Conservation (phyloP, 345 rosid genomes). For the Raphanus raphanistrum region DNA sequence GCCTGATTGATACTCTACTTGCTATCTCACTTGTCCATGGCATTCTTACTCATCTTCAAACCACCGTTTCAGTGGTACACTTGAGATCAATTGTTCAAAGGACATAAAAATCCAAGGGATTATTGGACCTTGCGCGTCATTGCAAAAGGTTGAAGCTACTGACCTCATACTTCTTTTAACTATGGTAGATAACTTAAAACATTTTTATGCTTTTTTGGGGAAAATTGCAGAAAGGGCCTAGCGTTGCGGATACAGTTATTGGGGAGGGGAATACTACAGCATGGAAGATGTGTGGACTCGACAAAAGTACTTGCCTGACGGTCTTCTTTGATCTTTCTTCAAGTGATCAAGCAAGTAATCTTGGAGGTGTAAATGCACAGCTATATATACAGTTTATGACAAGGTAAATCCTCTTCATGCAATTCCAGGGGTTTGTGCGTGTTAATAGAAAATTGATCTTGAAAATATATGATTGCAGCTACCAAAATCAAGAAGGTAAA, state of each 20-base stretch:
- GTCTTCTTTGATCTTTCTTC: constrained; percentile 91
- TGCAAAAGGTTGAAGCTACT: constrained; percentile 71
- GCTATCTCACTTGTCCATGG: constrained; percentile 13
- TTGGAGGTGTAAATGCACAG: constrained; percentile 71
- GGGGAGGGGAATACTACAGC: constrained; percentile 91
- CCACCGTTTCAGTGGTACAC: constrained; percentile 63
- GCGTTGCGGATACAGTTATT: constrained; percentile 71
- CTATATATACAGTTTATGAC: constrained; percentile 85
- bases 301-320: constrained; percentile 88
- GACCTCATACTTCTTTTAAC: not conserved
- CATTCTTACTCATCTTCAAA: not conserved
- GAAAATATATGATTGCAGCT: constrained; percentile 53
- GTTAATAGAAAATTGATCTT: constrained; percentile 26
- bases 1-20: not conserved
- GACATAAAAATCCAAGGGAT: constrained; percentile 93
- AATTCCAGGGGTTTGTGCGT: not conserved
- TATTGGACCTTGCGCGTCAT: constrained; percentile 90
- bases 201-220: constrained; percentile 28
- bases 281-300: constrained; percentile 99
- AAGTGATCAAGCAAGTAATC: constrained; percentile 60
- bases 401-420: constrained; percentile 47
- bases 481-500: constrained; percentile 72
- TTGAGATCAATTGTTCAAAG: constrained; percentile 86
- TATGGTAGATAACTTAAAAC: constrained; percentile 6
- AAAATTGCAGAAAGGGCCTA: constrained; percentile 85